Base-by-base conservation (phyloP, 768 basidiomycete species). In the Mycena olivaceomarginata region DNA sequence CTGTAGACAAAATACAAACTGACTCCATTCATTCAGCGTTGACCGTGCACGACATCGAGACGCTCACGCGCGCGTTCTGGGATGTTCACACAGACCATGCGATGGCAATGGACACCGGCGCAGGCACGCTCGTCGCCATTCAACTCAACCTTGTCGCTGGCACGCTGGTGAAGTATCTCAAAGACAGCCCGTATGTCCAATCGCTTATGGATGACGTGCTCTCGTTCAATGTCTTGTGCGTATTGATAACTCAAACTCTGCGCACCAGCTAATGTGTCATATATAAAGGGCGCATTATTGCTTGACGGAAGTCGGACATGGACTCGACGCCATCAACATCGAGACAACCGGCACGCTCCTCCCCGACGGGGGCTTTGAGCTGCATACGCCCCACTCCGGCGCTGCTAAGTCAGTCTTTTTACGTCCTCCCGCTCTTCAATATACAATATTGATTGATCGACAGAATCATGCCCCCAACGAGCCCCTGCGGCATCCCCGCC, bases 281-380 rank as follows among this genome's bases (percentile, higher is more conserved):
- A 15, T 45, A 15, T 16, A 5, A n/a, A 75, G 74, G 22, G 59
- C 60, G 0, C 74, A 75, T 9, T 75, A 53, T n/a, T 65, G 60
- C 5, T 25, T 75, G 4, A 66, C 75, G 2, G 75, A 76, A n/a
- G 62, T 76, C 10, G 92, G 90, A 1, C 92, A 93, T 74, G 92
- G 91, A 11, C 82, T 93, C 20, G 92, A 92, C 62, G 89, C 91
- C 1, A 89, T 90, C 78, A 91, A 93, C 79, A 88, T 92, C 11
- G 92, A 93, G 81, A 93, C 92, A 9, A 93, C 91, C 15, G 92
- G 91, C 15, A 91, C 89, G 0, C 86, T 86, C 72, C 90, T 88
- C 2, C 65, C 83, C 2, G 84, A 88, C 74, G 92, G 92, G 2
- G 48, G 62, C 3, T 92, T 90, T 77, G 85, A 91, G 57, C 87